Conservation (phyloP, 805 yeast species). For the Pichia ethanolica region DNA sequence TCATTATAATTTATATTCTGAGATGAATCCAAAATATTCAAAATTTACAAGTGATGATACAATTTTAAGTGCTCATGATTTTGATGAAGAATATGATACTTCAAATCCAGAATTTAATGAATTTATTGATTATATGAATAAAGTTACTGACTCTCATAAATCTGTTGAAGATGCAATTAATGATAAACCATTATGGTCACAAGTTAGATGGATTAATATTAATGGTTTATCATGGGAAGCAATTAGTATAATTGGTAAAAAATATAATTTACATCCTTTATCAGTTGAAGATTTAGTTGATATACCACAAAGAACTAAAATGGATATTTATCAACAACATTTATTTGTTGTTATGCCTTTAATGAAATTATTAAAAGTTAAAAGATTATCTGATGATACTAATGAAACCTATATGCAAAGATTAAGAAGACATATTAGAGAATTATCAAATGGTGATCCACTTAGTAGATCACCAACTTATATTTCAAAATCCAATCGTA, state of each 20-base stretch:
- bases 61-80: conserved; percentile 9
- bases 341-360: conserved; percentile 50
- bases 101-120: conserved; percentile 1
- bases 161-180: conserved; percentile 28
- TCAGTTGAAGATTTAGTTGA: conserved; percentile 59
- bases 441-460: neutral
- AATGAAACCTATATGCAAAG: conserved; percentile 1
- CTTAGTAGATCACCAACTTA: neutral
- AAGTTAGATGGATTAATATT: conserved; percentile 50
- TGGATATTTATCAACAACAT: conserved; percentile 44
- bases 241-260: conserved; percentile 37
- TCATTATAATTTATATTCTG: conserved; percentile 33
- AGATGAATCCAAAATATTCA: conserved; percentile 17
- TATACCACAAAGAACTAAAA: conserved; percentile 53
- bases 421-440: conserved; percentile 1
- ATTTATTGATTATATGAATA: conserved; percentile 11
- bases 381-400: conserved; percentile 5
- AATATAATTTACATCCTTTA: conserved; percentile 43
- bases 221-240: conserved; percentile 61
- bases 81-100: conserved; percentile 4
- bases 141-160: conserved; percentile 16
- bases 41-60: conserved; percentile 10
- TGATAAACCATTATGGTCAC: conserved; percentile 38
- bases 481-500: neutral
- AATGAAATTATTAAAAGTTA: conserved; percentile 34